phyloP scores from a whole-genome alignment of 2,329 filamentous ascomycete species.

The Cladosporium velox region DNA sequence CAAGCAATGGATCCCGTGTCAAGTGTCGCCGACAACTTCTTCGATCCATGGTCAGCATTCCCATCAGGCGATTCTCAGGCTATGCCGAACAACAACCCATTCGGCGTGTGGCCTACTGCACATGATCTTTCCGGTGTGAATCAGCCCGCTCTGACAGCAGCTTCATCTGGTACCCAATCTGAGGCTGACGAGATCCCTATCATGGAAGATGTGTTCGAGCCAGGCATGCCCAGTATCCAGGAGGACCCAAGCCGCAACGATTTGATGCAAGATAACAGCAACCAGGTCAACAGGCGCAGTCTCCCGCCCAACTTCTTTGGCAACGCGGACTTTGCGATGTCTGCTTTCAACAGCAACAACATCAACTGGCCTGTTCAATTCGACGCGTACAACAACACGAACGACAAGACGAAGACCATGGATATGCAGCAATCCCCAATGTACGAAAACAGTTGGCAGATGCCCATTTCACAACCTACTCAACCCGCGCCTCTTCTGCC shows the following conservation, averaged over 20 bases:
- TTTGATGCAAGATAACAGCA: background rate
- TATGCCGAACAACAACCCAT: conserved; percentile 38
- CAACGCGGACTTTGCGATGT: conserved; percentile 29
- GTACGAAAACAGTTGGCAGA: conserved; percentile 26
- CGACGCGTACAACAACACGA: conserved; percentile 17
- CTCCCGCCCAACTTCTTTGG: conserved; percentile 37
- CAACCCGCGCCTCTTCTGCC: conserved; percentile 31
- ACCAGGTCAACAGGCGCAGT: conserved; percentile 34
- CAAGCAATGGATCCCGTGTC: conserved; percentile 33
- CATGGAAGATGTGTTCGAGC: conserved; percentile 36
- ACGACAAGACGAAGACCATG: conserved; percentile 3
- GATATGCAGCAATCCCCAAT: conserved; percentile 20
- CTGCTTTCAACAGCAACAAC: conserved; percentile 24
- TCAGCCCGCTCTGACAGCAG: conserved; percentile 42
- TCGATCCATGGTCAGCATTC: conserved; percentile 36
- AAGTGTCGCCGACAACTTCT: conserved; percentile 30
- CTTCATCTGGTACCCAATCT: conserved; percentile 43
- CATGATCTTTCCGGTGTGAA: conserved; percentile 28
- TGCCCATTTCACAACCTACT: conserved; percentile 25
- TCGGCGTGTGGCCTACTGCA: conserved; percentile 36
- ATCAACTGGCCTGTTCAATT: conserved; percentile 26
- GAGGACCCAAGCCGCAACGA: conserved; percentile 30
- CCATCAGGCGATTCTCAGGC: conserved; percentile 30
- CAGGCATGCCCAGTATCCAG: conserved; percentile 36
- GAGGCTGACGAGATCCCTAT: conserved; percentile 41